phyloP scores from a whole-genome alignment of 805 yeast genomes.

The Starmera pachycereana region DNA sequence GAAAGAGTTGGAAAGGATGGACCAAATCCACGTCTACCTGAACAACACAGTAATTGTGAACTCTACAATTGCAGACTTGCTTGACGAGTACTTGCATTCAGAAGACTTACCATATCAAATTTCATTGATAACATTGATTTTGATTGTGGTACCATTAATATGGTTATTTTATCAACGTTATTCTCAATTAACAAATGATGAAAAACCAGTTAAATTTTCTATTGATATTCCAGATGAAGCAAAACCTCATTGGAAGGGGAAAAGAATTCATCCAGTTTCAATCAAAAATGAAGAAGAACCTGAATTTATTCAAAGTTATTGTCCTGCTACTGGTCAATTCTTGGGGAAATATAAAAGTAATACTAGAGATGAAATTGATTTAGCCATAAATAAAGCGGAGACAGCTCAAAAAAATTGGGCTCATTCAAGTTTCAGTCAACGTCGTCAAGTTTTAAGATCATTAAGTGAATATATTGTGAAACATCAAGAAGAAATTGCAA shows the following conservation, averaged over 20 bases:
- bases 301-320: constrained; percentile 64
- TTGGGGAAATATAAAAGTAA: constrained; percentile 64
- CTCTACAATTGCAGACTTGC: constrained; percentile 12
- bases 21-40: background rate
- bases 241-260: constrained; percentile 87
- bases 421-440: constrained; percentile 43
- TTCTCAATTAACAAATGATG: constrained; percentile 3
- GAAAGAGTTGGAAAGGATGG: background rate
- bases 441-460: constrained; percentile 64
- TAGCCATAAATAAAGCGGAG: constrained; percentile 33
- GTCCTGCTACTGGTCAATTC: constrained; percentile 94
- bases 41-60: constrained; percentile 6
- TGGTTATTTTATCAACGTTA: constrained; percentile 9
- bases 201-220: constrained; percentile 32
- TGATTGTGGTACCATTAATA: constrained; percentile 5
- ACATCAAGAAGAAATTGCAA: constrained; percentile 78
- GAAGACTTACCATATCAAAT: constrained; percentile 7
- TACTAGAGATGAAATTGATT: constrained; percentile 62
- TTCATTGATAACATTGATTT: constrained; percentile 10
- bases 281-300: constrained; percentile 55
- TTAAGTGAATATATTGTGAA: constrained; percentile 61
- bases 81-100: constrained; percentile 10
- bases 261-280: constrained; percentile 55
- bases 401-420: constrained; percentile 25
- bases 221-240: constrained; percentile 66